Evolutionary conservation across 192 early-diverging fungal genomes (phyloP).

Genomic region (Coemansia sp.): DNA sequence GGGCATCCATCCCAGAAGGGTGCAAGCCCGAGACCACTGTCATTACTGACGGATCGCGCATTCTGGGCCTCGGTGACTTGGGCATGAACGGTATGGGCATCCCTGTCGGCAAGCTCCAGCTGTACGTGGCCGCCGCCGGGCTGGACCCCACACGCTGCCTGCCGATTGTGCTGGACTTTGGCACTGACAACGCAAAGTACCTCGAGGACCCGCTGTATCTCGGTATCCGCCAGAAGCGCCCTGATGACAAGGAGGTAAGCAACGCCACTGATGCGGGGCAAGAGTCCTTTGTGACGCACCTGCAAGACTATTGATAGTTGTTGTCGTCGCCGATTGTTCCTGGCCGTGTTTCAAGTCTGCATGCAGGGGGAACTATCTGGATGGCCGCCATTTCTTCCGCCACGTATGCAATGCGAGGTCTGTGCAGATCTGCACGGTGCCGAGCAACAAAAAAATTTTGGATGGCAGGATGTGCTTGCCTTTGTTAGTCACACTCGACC

Average conservation of each 20-base stretch:
- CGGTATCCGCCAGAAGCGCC: conserved; percentile 67
- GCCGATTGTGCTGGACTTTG: conserved; percentile 86
- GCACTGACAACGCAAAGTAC: conserved; percentile 77
- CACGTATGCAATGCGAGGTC: conserved; percentile 4
- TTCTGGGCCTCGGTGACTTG: conserved; percentile 90
- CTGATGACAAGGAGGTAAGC: conserved; percentile 48
- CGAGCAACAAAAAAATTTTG: background rate
- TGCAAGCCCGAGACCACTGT: conserved; percentile 79
- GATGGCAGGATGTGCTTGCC: background rate
- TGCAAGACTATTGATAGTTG: background rate
- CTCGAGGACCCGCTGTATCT: conserved; percentile 87
- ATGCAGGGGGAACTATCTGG: conserved; percentile 6
- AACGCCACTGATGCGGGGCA: background rate
- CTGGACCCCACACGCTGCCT: conserved; percentile 82
- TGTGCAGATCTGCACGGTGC: conserved; percentile 3
- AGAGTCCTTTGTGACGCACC: conserved; percentile 1
- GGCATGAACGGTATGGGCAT: conserved; percentile 94
- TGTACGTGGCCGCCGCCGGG: conserved; percentile 81
- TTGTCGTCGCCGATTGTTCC: background rate
- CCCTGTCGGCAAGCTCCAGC: conserved; percentile 88
- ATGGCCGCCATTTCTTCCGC: background rate
- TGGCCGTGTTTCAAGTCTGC: conserved; percentile 18
- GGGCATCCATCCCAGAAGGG: conserved; percentile 56
- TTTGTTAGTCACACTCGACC: conserved; percentile 8
- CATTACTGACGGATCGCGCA: conserved; percentile 88